Evolutionary conservation across 106 monocot species (phyloP).

Genomic region (Dendrobium chrysotoxum): DNA sequence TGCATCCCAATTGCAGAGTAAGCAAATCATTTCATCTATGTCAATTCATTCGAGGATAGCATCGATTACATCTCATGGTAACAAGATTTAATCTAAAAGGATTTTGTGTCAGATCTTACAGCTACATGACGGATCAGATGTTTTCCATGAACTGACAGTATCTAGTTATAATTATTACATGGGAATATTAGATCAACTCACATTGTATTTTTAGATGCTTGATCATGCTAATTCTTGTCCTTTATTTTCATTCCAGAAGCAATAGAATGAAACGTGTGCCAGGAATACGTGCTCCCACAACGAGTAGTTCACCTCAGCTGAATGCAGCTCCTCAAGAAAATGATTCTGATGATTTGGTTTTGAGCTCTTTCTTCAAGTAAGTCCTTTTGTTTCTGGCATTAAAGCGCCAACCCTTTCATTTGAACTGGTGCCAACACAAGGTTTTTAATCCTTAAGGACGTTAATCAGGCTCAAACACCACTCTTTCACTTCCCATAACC

Average conservation of each 20-base stretch:
- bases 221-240: not conserved
- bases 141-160: not conserved
- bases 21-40: not conserved
- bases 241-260: conserved; percentile 4
- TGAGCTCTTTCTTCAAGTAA: conserved; percentile 5
- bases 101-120: not conserved
- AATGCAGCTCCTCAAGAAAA: conserved; percentile 1
- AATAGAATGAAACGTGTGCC: not conserved
- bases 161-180: not conserved
- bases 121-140: not conserved
- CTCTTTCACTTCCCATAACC: not conserved
- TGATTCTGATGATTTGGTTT: conserved; percentile 8
- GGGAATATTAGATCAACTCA: not conserved
- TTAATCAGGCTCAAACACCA: not conserved
- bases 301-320: not conserved
- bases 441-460: not conserved
- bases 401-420: not conserved
- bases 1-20: no score
- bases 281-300: not conserved
- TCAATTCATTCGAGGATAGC: not conserved
- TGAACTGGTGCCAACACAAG: not conserved
- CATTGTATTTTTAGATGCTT: not conserved
- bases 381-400: not conserved
- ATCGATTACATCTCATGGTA: not conserved
- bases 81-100: not conserved